Conservation (phyloP, 495 filamentous ascomycete species). For the Delitschia confertaspora region DNA sequence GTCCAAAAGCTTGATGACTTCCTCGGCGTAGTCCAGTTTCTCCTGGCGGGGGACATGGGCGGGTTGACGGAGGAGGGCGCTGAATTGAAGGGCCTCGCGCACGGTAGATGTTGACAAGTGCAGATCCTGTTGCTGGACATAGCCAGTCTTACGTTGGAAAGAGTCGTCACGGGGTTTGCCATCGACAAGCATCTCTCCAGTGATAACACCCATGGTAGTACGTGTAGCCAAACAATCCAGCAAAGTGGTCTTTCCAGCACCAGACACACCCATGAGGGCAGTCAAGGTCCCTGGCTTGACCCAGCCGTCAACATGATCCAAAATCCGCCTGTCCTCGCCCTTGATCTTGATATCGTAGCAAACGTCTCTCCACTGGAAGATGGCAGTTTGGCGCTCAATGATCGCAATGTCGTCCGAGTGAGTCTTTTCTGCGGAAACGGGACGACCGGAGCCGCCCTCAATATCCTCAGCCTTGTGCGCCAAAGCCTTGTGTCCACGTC, state of each 20-base stretch:
- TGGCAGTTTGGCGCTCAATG: constrained; percentile 56
- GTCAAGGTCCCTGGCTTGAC: constrained; percentile 81
- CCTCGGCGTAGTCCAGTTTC: constrained; percentile 76
- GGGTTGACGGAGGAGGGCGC: constrained; percentile 73
- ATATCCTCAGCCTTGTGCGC: constrained; percentile 48
- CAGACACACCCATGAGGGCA: constrained; percentile 63
- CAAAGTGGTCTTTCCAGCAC: constrained; percentile 62
- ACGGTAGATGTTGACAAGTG: constrained; percentile 82
- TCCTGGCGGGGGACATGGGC: constrained; percentile 55
- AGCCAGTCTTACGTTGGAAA: constrained; percentile 86
- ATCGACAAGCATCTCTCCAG: constrained; percentile 51
- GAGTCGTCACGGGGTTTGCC: constrained; percentile 61
- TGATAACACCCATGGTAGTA: constrained; percentile 64
- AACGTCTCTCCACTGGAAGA: constrained; percentile 82
- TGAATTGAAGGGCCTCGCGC: constrained; percentile 71
- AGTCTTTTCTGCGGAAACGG: constrained; percentile 37
- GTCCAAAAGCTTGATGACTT: constrained; percentile 77
- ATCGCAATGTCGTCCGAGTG: constrained; percentile 40
- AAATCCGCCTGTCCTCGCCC: constrained; percentile 56
- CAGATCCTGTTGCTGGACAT: constrained; percentile 85
- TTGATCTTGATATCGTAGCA: constrained; percentile 89
- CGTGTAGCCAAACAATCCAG: constrained; percentile 64
- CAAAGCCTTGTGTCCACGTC: constrained; percentile 58
- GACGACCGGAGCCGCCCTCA: constrained; percentile 39
- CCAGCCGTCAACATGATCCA: constrained; percentile 77